phyloP scores from a whole-genome alignment of 2,329 filamentous ascomycete species.

The Knufia petricola region DNA sequence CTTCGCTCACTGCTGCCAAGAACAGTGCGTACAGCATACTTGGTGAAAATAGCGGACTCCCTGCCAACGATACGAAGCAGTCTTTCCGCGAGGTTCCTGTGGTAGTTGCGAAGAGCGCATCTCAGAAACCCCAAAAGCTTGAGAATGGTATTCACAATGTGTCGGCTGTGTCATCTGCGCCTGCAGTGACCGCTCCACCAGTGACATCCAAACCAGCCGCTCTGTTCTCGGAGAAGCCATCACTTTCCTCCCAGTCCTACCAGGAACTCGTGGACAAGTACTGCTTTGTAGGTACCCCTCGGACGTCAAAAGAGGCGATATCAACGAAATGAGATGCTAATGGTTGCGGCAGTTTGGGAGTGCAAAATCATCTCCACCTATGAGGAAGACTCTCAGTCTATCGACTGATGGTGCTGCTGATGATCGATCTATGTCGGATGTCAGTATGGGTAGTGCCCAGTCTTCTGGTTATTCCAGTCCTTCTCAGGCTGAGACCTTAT shows the following conservation, averaged over 20 bases:
- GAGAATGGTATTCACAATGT: constrained; percentile 16
- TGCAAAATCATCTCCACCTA: constrained; percentile 28
- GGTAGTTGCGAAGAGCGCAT: constrained; percentile 12
- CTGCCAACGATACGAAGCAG: constrained; percentile 19
- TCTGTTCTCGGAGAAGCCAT: constrained; percentile 52
- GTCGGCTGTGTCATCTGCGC: constrained; percentile 11
- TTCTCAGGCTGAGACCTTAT: constrained; percentile 15
- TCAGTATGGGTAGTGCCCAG: constrained; percentile 20
- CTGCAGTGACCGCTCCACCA: constrained; percentile 24
- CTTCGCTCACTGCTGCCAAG: constrained; percentile 78
- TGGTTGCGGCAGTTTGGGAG: constrained; percentile 41
- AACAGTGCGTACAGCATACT: constrained; percentile 36
- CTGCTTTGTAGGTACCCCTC: constrained; percentile 87
- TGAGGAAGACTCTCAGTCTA: constrained; percentile 30
- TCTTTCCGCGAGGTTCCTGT: constrained; percentile 22
- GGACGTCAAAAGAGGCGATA: constrained; percentile 21
- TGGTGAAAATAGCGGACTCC: constrained; percentile 23
- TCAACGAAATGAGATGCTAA: constrained; percentile 22
- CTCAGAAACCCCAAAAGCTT: constrained; percentile 12
- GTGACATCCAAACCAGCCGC: constrained; percentile 43
- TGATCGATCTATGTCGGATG: constrained; percentile 17
- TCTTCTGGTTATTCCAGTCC: constrained; percentile 23
- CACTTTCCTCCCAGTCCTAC: constrained; percentile 79
- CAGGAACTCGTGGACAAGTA: constrained; percentile 97
- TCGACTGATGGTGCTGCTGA: constrained; percentile 32